Conservation (phyloP, 2,329 filamentous ascomycete species). For the Penicillium sp. region DNA sequence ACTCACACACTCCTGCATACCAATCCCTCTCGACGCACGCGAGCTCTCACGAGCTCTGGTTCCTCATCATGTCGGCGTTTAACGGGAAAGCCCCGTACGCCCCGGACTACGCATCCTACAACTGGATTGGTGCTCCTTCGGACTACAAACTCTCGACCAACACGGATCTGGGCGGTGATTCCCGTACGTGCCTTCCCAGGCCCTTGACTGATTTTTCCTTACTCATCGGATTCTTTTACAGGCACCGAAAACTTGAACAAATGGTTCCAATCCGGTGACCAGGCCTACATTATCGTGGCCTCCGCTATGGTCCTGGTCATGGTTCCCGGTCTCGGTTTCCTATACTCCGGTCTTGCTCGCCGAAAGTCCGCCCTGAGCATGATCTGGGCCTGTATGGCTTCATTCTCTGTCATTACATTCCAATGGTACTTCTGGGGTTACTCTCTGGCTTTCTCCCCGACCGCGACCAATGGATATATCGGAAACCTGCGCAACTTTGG, state of each 20-base stretch:
- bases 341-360: slow-evolving; percentile 95
- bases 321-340: slow-evolving; percentile 92
- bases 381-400: slow-evolving; percentile 97
- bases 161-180: slow-evolving; percentile 65
- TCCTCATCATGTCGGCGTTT: slow-evolving; percentile 27
- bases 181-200: slow-evolving; percentile 56
- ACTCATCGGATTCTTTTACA: slow-evolving; percentile 38
- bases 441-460: slow-evolving; percentile 82
- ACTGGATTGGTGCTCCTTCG: slow-evolving; percentile 46
- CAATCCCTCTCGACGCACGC: not conserved
- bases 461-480: slow-evolving; percentile 82
- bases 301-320: slow-evolving; percentile 94
- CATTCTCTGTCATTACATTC: slow-evolving; percentile 84
- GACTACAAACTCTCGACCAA: slow-evolving; percentile 49
- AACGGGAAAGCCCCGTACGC: slow-evolving; percentile 30
- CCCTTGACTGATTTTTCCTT: not conserved
- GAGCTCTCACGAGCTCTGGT: slow-evolving; percentile 7
- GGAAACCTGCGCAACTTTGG: slow-evolving; percentile 87
- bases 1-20: not conserved
- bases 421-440: slow-evolving; percentile 99
- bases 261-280: slow-evolving; percentile 88
- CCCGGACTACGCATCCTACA: slow-evolving; percentile 48
- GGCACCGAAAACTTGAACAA: slow-evolving; percentile 86
- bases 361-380: slow-evolving; percentile 95
- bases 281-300: slow-evolving; percentile 85